Conservation (phyloP, 2,329 filamentous ascomycete genomes). For the Verticillium alfalfae region DNA sequence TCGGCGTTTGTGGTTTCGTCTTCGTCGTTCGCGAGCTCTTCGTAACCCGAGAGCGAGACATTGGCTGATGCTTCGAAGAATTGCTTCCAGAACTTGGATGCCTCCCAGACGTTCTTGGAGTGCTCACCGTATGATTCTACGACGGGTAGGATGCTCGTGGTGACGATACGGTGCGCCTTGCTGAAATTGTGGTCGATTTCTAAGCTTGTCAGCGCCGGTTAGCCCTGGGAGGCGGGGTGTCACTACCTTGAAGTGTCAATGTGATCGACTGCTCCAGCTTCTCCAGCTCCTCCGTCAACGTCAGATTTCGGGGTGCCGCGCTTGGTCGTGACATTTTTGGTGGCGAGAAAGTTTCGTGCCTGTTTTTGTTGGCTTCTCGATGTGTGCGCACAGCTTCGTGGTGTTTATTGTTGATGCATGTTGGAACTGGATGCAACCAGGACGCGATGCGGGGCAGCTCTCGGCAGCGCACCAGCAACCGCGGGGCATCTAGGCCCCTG, state of each 20-base stretch:
- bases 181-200: conserved; percentile 99
- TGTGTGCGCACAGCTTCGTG: too few species aligned
- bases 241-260: conserved; percentile 78
- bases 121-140: conserved; percentile 95
- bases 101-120: conserved; percentile 92
- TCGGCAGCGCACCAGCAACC: background rate
- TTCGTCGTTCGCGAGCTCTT: conserved; percentile 71
- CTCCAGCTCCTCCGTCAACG: conserved; percentile 91
- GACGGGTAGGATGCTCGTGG: conserved; percentile 83
- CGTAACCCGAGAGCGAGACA: conserved; percentile 91
- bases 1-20: conserved; percentile 36
- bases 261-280: conserved; percentile 96
- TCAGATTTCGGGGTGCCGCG: conserved; percentile 52
- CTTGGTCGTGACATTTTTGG: conserved; percentile 44
- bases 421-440: background rate
- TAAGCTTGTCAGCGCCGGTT: conserved; percentile 25
- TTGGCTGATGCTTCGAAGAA: conserved; percentile 99
- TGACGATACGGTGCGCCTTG: conserved; percentile 92
- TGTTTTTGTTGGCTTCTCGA: background rate
- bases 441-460: conserved; percentile 26
- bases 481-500: background rate
- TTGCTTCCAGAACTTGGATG: conserved; percentile 99
- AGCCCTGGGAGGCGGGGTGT: background rate
- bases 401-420: background rate
- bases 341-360: background rate